phyloP scores from a whole-genome alignment of 345 rosid species.

The Laguncularia racemosa region DNA sequence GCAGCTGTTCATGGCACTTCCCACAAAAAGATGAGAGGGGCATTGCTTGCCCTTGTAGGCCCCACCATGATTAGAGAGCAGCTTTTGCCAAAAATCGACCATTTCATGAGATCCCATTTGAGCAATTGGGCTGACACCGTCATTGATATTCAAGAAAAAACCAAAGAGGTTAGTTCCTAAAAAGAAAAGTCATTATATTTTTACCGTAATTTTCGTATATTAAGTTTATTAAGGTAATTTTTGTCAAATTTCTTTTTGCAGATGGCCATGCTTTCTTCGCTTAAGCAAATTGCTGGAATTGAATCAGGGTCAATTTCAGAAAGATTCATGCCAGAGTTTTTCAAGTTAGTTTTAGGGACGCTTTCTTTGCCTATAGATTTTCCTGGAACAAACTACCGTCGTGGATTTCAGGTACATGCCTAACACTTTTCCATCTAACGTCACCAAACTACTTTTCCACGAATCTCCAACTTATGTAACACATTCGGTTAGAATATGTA shows the following conservation, averaged over 20 bases:
- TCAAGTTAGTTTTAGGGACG: slow-evolving; percentile 67
- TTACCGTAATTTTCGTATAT: not conserved
- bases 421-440: not conserved
- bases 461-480: no score
- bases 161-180: slow-evolving; percentile 60
- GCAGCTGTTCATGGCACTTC: slow-evolving; percentile 91
- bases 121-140: slow-evolving; percentile 47
- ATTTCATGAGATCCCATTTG: slow-evolving; percentile 79
- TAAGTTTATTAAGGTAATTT: slow-evolving; percentile 4
- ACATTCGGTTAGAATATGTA: no score
- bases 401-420: slow-evolving; percentile 46
- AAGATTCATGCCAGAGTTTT: slow-evolving; percentile 61
- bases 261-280: slow-evolving; percentile 79
- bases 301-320: slow-evolving; percentile 28
- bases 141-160: slow-evolving; percentile 72
- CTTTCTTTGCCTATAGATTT: slow-evolving; percentile 73
- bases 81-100: slow-evolving; percentile 78
- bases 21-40: slow-evolving; percentile 85
- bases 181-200: slow-evolving; percentile 3
- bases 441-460: not conserved
- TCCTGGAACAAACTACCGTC: slow-evolving; percentile 54
- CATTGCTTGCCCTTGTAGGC: slow-evolving; percentile 62
- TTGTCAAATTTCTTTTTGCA: slow-evolving; percentile 8
- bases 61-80: slow-evolving; percentile 70
- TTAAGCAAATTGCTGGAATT: slow-evolving; percentile 49